These are phyloP conservation scores for Arthrobotrys sphaeroides DNA, from an alignment of 2,329 filamentous ascomycete genomes.

Conservation along the genomic window DNA sequence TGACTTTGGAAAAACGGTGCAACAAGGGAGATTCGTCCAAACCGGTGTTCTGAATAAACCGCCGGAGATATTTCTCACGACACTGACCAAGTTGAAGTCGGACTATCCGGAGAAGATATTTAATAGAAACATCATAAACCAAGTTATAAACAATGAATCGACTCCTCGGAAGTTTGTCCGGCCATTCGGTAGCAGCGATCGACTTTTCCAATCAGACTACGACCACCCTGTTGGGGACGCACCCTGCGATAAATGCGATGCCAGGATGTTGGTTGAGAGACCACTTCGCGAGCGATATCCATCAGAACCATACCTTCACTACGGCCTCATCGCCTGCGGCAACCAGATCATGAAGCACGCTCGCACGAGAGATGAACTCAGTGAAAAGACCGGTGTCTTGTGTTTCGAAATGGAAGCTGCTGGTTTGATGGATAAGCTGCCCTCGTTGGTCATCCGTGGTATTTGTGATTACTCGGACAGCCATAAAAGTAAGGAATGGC, in stretches of 20 bases:
- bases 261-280: neutral
- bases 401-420: constrained; percentile 60
- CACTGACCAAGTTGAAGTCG: neutral
- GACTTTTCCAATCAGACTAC: neutral
- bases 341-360: constrained; percentile 45
- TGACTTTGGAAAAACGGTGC: constrained; percentile 19
- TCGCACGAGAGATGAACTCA: constrained; percentile 31
- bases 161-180: neutral
- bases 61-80: constrained; percentile 7
- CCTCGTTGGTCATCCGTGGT: constrained; percentile 62
- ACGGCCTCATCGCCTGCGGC: constrained; percentile 9
- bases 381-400: constrained; percentile 1
- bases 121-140: neutral
- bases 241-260: neutral
- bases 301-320: constrained; percentile 14
- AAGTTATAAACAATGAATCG: neutral
- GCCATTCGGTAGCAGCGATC: neutral
- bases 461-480: constrained; percentile 63
- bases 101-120: neutral
- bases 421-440: constrained; percentile 55
- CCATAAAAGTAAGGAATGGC: constrained; percentile 60
- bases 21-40: neutral
- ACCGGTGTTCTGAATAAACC: constrained; percentile 12
- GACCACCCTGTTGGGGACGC: neutral
- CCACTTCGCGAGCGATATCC: neutral